Conservation (phyloP, 176 grass and related monocot genomes). For the Aegilops speltoides region DNA sequence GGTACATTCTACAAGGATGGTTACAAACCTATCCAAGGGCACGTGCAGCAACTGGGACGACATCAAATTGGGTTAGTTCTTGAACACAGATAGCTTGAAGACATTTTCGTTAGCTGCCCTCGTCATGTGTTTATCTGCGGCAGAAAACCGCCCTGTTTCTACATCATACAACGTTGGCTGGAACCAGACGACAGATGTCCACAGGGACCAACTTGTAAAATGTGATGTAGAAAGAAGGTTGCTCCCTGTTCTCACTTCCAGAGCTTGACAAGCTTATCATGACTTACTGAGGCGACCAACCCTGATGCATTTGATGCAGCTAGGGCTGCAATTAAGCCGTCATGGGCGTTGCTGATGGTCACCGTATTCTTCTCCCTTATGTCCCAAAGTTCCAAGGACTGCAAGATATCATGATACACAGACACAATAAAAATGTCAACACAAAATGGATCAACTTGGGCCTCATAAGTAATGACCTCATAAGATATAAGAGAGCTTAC, state of each 20-base stretch:
- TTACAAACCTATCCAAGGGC: constrained; percentile 10
- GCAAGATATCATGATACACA: constrained; percentile 25
- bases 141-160: background rate
- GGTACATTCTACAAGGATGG: background rate
- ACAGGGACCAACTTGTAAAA: background rate
- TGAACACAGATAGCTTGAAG: background rate
- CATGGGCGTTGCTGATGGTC: constrained; percentile 68
- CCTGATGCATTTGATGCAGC: constrained; percentile 75
- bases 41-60: constrained; percentile 10
- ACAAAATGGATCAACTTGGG: background rate
- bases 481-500: constrained; percentile 37
- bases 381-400: constrained; percentile 98
- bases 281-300: constrained; percentile 86
- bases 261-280: constrained; percentile 84
- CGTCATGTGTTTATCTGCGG: background rate
- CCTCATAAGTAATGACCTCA: background rate
- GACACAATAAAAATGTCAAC: background rate
- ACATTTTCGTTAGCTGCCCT: constrained; percentile 15
- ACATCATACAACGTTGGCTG: background rate
- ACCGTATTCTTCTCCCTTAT: constrained; percentile 73
- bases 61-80: constrained; percentile 21
- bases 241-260: constrained; percentile 62
- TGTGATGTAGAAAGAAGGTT: background rate
- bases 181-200: background rate
- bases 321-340: constrained; percentile 74